Evolutionary conservation across 176 grass and related monocot species (phyloP).

Genomic region (Thalia dealbata): DNA sequence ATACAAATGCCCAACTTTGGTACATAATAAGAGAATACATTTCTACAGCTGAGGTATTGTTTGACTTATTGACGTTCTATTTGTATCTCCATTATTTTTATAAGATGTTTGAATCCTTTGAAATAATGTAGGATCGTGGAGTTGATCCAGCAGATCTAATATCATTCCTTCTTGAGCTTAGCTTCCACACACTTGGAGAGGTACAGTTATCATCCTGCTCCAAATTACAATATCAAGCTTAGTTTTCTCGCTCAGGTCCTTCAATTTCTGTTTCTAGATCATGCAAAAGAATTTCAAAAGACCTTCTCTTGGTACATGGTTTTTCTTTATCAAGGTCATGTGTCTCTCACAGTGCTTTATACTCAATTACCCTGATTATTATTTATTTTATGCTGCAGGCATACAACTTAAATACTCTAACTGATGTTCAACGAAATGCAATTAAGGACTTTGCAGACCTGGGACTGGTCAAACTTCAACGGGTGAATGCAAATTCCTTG

Average conservation of each 20-base stretch:
- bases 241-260: not conserved
- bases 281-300: not conserved
- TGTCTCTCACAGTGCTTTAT: not conserved
- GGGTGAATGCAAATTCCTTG: slow-evolving; percentile 40
- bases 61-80: slow-evolving; percentile 7
- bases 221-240: not conserved
- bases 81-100: not conserved
- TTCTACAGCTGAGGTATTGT: slow-evolving; percentile 76
- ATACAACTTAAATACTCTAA: slow-evolving; percentile 78
- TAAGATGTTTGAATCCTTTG: slow-evolving; percentile 7
- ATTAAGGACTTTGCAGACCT: slow-evolving; percentile 78
- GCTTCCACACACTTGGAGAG: slow-evolving; percentile 73
- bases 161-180: slow-evolving; percentile 93
- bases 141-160: slow-evolving; percentile 82
- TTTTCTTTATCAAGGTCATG: not conserved
- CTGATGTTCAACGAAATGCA: slow-evolving; percentile 58
- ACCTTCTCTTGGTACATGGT: not conserved
- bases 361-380: not conserved
- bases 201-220: slow-evolving; percentile 29
- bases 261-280: not conserved
- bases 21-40: slow-evolving; percentile 99
- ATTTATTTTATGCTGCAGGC: slow-evolving; percentile 41
- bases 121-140: slow-evolving; percentile 60
- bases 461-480: slow-evolving; percentile 68
- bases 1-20: slow-evolving; percentile 92